phyloP scores from a whole-genome alignment of 345 rosid genomes.

The Ailanthus altissimus region DNA sequence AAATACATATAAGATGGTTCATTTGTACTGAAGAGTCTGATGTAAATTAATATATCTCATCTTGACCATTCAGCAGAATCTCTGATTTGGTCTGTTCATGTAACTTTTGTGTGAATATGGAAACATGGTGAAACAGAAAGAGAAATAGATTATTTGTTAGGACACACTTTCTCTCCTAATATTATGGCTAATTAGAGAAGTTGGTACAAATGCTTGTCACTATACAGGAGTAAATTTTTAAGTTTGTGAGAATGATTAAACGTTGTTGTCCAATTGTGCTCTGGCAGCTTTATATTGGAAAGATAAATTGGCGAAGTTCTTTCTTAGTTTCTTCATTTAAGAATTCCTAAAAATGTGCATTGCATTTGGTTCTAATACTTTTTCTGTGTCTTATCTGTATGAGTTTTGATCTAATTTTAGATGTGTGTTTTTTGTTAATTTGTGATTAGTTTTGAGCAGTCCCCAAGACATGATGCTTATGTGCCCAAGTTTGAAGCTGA shows the following conservation, averaged over 20 bases:
- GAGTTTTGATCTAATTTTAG: constrained; percentile 5
- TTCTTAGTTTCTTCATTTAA: neutral
- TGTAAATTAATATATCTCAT: neutral
- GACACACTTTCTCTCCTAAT: neutral
- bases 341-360: neutral
- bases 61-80: neutral
- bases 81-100: neutral
- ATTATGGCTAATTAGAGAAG: neutral
- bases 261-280: neutral
- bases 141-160: neutral
- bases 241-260: neutral
- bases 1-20: neutral
- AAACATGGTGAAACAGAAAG: neutral
- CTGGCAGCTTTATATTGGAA: neutral
- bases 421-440: constrained; percentile 16
- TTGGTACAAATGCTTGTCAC: neutral
- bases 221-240: neutral
- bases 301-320: neutral
- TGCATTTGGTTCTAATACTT: neutral
- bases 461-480: constrained; percentile 72
- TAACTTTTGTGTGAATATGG: neutral
- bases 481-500: constrained; percentile 90
- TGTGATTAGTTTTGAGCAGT: constrained; percentile 76
- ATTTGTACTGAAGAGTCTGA: neutral
- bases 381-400: neutral